Conservation (phyloP, 345 rosid genomes). For the Erucastrum elatum region DNA sequence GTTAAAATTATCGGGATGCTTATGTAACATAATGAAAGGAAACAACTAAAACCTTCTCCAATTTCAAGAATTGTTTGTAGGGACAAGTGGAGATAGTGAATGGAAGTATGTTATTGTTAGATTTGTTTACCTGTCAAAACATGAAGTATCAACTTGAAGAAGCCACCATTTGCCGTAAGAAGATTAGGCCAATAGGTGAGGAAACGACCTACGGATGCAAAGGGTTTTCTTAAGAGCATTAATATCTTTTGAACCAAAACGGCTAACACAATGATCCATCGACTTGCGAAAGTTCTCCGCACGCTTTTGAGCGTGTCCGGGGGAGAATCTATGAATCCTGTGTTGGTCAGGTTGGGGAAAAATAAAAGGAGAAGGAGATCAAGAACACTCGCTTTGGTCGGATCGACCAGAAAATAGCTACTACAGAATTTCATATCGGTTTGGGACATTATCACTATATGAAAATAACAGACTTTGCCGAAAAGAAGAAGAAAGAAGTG, state of each 20-base stretch:
- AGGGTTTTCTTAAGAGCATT: slow-evolving; percentile 7
- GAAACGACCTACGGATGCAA: slow-evolving; percentile 11
- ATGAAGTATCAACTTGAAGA: slow-evolving; percentile 32
- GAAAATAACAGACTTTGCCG: background rate
- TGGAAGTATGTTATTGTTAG: background rate
- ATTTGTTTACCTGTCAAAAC: slow-evolving; percentile 26
- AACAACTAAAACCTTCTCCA: background rate
- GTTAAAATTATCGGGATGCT: background rate
- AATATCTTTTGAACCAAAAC: slow-evolving; percentile 22
- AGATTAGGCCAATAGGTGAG: slow-evolving; percentile 34
- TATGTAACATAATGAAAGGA: background rate
- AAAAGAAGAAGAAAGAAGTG: slow-evolving; percentile 12
- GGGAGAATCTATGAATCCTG: slow-evolving; percentile 35
- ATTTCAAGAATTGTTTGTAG: slow-evolving; percentile 9
- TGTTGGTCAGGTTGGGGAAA: slow-evolving; percentile 15
- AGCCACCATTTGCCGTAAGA: slow-evolving; percentile 29
- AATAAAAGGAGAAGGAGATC: slow-evolving; percentile 47
- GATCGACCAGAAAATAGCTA: slow-evolving; percentile 41
- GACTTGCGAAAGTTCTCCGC: slow-evolving; percentile 27
- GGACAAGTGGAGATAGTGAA: background rate
- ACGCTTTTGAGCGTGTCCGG: slow-evolving; percentile 28
- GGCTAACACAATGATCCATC: slow-evolving; percentile 31
- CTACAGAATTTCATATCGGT: slow-evolving; percentile 28
- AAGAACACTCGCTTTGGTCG: slow-evolving; percentile 44
- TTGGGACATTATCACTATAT: slow-evolving; percentile 24